These are phyloP conservation scores for Aspergillus nomiae DNA, from an alignment of 2,329 filamentous ascomycete species.

Conservation along the genomic window DNA sequence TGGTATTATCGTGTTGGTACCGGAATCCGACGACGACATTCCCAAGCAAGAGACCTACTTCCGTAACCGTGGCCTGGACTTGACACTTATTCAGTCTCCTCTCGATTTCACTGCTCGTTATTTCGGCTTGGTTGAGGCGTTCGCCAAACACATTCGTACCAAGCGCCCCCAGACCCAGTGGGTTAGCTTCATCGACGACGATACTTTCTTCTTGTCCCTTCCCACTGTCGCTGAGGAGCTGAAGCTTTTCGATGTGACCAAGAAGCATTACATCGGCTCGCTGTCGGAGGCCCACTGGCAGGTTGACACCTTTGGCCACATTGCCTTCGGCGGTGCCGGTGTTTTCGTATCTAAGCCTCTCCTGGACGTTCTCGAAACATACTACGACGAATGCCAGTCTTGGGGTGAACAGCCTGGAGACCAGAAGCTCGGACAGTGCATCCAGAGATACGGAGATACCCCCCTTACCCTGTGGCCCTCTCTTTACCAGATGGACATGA, in stretches of 20 bases:
- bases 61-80: constrained; percentile 43
- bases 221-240: constrained; percentile 41
- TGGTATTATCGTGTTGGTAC: constrained; percentile 43
- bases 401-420: constrained; percentile 47
- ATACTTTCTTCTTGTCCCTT: constrained; percentile 47
- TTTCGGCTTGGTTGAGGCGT: constrained; percentile 45
- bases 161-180: constrained; percentile 43
- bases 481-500: constrained; percentile 49
- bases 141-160: constrained; percentile 40
- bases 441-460: constrained; percentile 42
- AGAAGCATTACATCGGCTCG: constrained; percentile 47
- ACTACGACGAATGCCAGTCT: constrained; percentile 46
- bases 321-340: constrained; percentile 48
- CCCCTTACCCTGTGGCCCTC: constrained; percentile 45
- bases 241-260: constrained; percentile 41
- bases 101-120: constrained; percentile 47
- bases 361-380: constrained; percentile 38
- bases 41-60: constrained; percentile 44
- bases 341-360: constrained; percentile 46
- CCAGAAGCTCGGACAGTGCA: constrained; percentile 47
- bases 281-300: constrained; percentile 48
- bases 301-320: constrained; percentile 46
- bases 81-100: constrained; percentile 42
- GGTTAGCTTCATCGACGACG: constrained; percentile 48
- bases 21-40: constrained; percentile 43